Conservation (phyloP, 495 filamentous ascomycete genomes). For the Acidiella bohemica region DNA sequence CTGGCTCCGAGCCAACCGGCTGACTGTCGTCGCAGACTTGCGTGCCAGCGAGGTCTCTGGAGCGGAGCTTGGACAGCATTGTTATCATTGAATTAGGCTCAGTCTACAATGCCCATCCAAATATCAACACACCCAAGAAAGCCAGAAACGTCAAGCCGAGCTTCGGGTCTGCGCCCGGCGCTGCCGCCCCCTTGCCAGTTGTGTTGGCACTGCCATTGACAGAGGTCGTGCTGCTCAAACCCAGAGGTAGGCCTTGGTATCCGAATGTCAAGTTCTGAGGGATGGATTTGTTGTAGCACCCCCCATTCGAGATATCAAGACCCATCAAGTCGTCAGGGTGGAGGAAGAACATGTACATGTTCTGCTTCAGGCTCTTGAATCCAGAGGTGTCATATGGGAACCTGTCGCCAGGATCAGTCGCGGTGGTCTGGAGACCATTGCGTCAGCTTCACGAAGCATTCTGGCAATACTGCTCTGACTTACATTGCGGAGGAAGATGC, state of each 20-base stretch:
- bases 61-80: too few relatives aligned
- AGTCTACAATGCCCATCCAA: too few relatives aligned
- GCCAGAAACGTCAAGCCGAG: too few relatives aligned
- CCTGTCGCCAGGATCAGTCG: slow-evolving; percentile 45
- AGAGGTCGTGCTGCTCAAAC: neutral
- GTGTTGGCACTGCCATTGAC: slow-evolving; percentile 8
- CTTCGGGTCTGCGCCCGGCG: too few relatives aligned
- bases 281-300: slow-evolving; percentile 51
- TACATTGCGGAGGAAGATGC: slow-evolving; percentile 69
- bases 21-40: too few relatives aligned
- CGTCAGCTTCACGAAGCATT: too few relatives aligned
- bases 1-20: too few relatives aligned
- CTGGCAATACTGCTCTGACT: too few relatives aligned
- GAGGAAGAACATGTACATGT: slow-evolving; percentile 65
- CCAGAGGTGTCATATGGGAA: slow-evolving; percentile 49
- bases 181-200: neutral
- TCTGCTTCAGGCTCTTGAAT: slow-evolving; percentile 50
- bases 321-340: slow-evolving; percentile 52
- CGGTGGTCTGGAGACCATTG: too few relatives aligned
- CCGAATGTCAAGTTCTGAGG: slow-evolving; percentile 56
- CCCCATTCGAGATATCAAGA: slow-evolving; percentile 54
- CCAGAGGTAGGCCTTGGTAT: slow-evolving; percentile 37
- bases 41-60: too few relatives aligned
- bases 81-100: too few relatives aligned
- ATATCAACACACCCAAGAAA: too few relatives aligned